Evolutionary conservation across 768 basidiomycete genomes (phyloP), one percentile per base, ranked within the genome.

Genomic region (Tephrocybe sp.): DNA sequence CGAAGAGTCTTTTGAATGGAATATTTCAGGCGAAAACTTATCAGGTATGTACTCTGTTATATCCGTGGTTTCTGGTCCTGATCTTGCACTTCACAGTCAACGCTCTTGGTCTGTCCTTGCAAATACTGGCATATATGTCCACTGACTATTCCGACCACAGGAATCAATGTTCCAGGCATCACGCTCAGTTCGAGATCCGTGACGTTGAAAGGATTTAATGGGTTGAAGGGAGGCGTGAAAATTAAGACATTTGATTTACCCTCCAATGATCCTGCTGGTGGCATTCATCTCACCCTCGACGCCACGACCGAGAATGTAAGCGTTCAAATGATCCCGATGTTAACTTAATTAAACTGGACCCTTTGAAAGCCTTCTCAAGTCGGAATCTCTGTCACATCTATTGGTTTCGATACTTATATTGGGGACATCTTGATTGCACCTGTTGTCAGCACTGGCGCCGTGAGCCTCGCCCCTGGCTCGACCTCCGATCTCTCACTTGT

Each of bases 191-290:
- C 75, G 34, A 86, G 87, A 69, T 69, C 65, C 6, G 80, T 90
- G 9, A 77, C 79, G 4, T 67, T 90, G 34, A 84, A 84, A 56
- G 88, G 86, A 11, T 84, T 90, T 70, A 84, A 88, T 62, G 81
- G 82, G 20, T 67, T 90, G 32, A 74, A 83, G 51, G 73, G 73
- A 36, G 83, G 82, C 11, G 85, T 90, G 17, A 67, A 65, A 21
- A 85, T 90, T 53, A 67, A 83, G 21, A 76, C 80, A 2, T 90
- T 90, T 58, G 85, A 89, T 66, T 66, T 90, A 21, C 87, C 88
- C 0, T 71, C 74, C 10, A 75, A 90, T 59, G 87, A 89, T 58
- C 85, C 86, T 1, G 78, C 76, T 9, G 88, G 87, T 17, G 86
- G 88, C 11, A 83, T 90, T 47, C 79, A 80, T 59, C 69, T 90